Base-by-base conservation (phyloP, 352 stramenopile species). In the Phytophthora idaei region DNA sequence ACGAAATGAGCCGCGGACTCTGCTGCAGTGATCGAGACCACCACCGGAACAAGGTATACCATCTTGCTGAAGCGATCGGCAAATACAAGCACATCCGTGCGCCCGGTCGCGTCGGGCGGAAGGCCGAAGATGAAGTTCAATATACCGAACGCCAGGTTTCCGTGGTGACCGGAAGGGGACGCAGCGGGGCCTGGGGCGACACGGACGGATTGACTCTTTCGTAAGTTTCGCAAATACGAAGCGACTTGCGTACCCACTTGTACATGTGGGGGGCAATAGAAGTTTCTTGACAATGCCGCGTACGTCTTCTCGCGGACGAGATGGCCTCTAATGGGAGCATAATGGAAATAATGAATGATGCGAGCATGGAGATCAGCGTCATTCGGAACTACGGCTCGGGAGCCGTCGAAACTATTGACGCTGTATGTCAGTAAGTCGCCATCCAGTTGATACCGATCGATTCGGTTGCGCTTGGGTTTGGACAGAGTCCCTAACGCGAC, bases 221-320 rank as follows among this genome's bases (percentile, higher is more conserved):
- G 21, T 0, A 50, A 7, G 15, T 50, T 4, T 50, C 25, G 3
- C 44, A 31, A 1, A 11, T 31, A 11, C 44, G 17, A 4, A 50
- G 5, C 25, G 3, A 31, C 44, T 50, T 31, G 44, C 15, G 8
- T 17, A 50, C 41, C 14, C 41, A 27, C 41, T 47, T 28, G 6
- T 63, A 63, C 56, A 63, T 48, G 4, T 36, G 44, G 2, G 0
- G 45, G 32, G 11, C 45, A 63, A 17, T 39, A 63, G 27, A 55
- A 41, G 32, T 36, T 5, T 1, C 41, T 27, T 15, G 41, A 51
- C 2, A 61, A 2, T 27, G 54, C 54, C 7, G 54, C 39, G 29
- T 42, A 51, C 0, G 28, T 51, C 27, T 61, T 61, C 36, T 44
- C 4, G 12, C 36, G 36, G n/a, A 27, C 27, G 5, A 48, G 28